These are phyloP conservation scores for Neonectria hederae DNA, from an alignment of 2,329 filamentous ascomycete genomes.

Conservation along the genomic window DNA sequence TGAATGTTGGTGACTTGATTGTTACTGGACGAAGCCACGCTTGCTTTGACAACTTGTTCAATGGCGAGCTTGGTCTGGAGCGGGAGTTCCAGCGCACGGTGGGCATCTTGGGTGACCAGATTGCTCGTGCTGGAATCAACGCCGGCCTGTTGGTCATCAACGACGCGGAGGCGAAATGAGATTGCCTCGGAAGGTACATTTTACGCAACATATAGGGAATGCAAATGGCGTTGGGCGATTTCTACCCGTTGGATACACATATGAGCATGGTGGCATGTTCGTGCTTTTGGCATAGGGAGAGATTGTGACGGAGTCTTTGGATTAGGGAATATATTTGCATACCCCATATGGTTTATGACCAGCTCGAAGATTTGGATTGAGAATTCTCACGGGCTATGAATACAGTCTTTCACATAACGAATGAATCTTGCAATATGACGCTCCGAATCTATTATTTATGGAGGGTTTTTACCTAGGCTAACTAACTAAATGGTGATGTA, in stretches of 20 bases:
- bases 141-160: conserved; percentile 45
- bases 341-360: not conserved
- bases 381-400: conserved; percentile 13
- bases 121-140: conserved; percentile 40
- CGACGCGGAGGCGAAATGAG: conserved; percentile 24
- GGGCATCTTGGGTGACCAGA: conserved; percentile 41
- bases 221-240: not conserved
- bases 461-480: too few relatives aligned
- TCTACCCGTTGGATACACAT: not conserved
- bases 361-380: not conserved
- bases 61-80: conserved; percentile 38
- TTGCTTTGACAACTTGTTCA: conserved; percentile 25
- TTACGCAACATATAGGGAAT: not conserved
- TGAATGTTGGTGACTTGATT: conserved; percentile 41
- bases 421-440: not conserved
- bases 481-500: conserved; percentile 35
- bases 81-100: conserved; percentile 40
- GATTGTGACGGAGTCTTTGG: not conserved
- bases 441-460: not conserved
- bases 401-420: not conserved
- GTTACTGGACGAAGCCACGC: conserved; percentile 39
- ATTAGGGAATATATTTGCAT: not conserved
- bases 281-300: not conserved
- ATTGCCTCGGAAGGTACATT: not conserved
- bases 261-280: not conserved